Evolutionary conservation across 2,329 filamentous ascomycete species (phyloP).

Genomic region (Dothidotthia symphoricarpi): DNA sequence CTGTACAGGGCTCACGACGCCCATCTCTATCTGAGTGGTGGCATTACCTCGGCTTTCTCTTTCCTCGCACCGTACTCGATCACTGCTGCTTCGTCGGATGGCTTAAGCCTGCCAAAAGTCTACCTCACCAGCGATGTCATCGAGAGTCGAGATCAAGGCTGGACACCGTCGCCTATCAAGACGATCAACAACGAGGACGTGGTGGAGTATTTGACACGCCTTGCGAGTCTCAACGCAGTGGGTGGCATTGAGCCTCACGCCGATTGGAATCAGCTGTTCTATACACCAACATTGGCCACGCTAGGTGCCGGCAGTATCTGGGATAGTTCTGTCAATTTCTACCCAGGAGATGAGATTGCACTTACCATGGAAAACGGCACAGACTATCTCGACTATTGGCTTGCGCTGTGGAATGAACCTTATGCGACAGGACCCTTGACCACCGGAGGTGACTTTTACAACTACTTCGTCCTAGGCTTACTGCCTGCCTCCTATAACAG

Average conservation of each 20-base stretch:
- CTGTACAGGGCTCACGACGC: slow-evolving; percentile 33
- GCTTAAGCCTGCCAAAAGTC: slow-evolving; percentile 27
- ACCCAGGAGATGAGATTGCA: slow-evolving; percentile 31
- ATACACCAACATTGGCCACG: slow-evolving; percentile 17
- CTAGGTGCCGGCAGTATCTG: slow-evolving; percentile 15
- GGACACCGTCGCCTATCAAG: slow-evolving; percentile 22
- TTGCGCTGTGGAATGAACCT: slow-evolving; percentile 22
- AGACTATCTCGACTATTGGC: slow-evolving; percentile 15
- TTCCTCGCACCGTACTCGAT: slow-evolving; percentile 27
- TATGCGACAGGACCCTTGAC: slow-evolving; percentile 31
- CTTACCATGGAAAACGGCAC: slow-evolving; percentile 30
- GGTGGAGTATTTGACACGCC: slow-evolving; percentile 21
- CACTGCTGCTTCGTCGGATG: slow-evolving; percentile 23
- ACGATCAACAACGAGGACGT: slow-evolving; percentile 30
- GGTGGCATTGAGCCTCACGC: slow-evolving; percentile 44
- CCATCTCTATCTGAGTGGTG: slow-evolving; percentile 28
- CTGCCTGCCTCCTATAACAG: slow-evolving; percentile 14
- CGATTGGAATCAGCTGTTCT: slow-evolving; percentile 44
- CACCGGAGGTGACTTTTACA: slow-evolving; percentile 47
- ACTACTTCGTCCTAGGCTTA: slow-evolving; percentile 44
- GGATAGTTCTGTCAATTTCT: slow-evolving; percentile 32
- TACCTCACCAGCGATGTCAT: slow-evolving; percentile 36
- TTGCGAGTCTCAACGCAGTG: slow-evolving; percentile 29
- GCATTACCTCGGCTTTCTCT: slow-evolving; percentile 28
- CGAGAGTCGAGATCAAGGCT: slow-evolving; percentile 17